Conservation (phyloP, 192 early-diverging fungal genomes). For the Umbelopsis vinacea region DNA sequence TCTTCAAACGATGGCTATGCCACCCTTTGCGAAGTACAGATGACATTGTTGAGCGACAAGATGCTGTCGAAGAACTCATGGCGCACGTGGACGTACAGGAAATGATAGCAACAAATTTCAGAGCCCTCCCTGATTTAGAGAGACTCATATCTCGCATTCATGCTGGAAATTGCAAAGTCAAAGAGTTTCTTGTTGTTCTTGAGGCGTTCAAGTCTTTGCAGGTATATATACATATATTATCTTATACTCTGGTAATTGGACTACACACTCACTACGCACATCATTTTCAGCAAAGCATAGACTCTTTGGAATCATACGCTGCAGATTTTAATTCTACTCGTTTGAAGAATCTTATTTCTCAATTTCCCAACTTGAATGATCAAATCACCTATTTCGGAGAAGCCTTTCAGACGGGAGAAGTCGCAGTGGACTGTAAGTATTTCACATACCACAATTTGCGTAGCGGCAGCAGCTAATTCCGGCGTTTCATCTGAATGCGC, state of each 20-base stretch:
- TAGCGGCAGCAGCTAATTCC: not conserved
- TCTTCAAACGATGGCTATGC: slow-evolving; percentile 84
- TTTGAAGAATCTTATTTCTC: slow-evolving; percentile 51
- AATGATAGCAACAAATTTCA: slow-evolving; percentile 47
- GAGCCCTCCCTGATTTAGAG: slow-evolving; percentile 84
- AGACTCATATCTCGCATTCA: slow-evolving; percentile 90
- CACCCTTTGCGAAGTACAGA: slow-evolving; percentile 75
- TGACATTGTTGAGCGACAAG: slow-evolving; percentile 83
- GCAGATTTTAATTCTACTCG: slow-evolving; percentile 59
- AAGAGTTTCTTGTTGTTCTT: slow-evolving; percentile 81
- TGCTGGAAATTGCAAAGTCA: slow-evolving; percentile 79
- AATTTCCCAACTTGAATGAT: slow-evolving; percentile 59
- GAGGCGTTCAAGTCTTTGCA: slow-evolving; percentile 55
- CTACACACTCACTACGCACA: not conserved
- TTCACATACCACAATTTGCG: not conserved
- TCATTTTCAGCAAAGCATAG: slow-evolving; percentile 38
- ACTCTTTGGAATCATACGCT: slow-evolving; percentile 35
- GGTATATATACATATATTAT: slow-evolving; percentile 42
- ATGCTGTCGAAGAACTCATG: slow-evolving; percentile 86
- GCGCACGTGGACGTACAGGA: slow-evolving; percentile 53
- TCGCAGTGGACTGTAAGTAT: slow-evolving; percentile 43
- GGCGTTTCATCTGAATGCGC: not conserved
- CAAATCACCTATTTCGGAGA: slow-evolving; percentile 72
- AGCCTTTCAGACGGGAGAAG: slow-evolving; percentile 47
- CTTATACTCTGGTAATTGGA: not conserved